Evolutionary conservation across 306 rosid species (phyloP).

Genomic region (Albizia julibrissin): DNA sequence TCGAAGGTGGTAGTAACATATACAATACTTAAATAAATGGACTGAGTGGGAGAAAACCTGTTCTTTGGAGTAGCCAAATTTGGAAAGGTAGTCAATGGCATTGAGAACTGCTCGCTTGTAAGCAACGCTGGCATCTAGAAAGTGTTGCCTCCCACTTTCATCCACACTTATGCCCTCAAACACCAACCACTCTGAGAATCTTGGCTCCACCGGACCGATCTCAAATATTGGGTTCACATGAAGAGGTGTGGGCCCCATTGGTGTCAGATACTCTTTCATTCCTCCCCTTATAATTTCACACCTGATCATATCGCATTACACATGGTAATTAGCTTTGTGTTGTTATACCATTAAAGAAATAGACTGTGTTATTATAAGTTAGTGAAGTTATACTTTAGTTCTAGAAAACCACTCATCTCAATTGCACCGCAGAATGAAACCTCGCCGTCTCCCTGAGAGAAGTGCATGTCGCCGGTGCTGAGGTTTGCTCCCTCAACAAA

Average conservation of each 20-base stretch:
- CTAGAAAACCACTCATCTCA: slow-evolving; percentile 97
- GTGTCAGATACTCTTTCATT: slow-evolving; percentile 96
- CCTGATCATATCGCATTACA: slow-evolving; percentile 45
- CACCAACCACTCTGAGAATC: slow-evolving; percentile 73
- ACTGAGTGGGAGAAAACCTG: slow-evolving; percentile 42
- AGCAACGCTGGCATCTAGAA: slow-evolving; percentile 67
- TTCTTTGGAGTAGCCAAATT: slow-evolving; percentile 68
- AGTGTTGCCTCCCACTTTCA: slow-evolving; percentile 68
- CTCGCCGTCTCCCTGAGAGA: slow-evolving; percentile 95
- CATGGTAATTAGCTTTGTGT: not conserved
- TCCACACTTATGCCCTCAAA: slow-evolving; percentile 75
- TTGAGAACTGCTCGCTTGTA: slow-evolving; percentile 68
- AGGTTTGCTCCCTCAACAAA: slow-evolving; percentile 92
- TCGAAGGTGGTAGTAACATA: not conserved
- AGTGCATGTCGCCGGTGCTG: slow-evolving; percentile 94
- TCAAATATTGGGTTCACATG: slow-evolving; percentile 90
- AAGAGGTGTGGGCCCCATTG: slow-evolving; percentile 92
- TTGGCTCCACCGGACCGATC: slow-evolving; percentile 73
- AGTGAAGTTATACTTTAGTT: slow-evolving; percentile 61
- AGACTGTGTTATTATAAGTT: not conserved
- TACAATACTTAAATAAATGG: not conserved
- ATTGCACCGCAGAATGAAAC: slow-evolving; percentile 91
- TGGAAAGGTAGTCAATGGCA: slow-evolving; percentile 58
- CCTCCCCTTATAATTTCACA: slow-evolving; percentile 88
- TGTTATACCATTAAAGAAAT: no score